These are phyloP conservation scores for Aspergillus sp. DNA, from an alignment of 2,329 filamentous ascomycete genomes.

Conservation along the genomic window DNA sequence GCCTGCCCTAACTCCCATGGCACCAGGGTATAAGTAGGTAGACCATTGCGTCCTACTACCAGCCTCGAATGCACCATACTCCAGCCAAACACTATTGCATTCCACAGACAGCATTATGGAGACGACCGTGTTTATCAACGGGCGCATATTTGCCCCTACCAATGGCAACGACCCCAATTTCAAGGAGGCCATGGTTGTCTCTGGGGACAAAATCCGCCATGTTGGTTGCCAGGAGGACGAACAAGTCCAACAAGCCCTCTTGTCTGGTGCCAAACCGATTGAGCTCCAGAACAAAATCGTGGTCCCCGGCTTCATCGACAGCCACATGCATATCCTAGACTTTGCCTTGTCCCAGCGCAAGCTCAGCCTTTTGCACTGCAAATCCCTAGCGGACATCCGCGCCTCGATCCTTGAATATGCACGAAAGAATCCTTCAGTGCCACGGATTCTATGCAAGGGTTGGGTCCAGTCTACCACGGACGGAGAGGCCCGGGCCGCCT, in stretches of 20 bases:
- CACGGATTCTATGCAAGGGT: constrained; percentile 46
- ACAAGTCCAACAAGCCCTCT: constrained; percentile 13
- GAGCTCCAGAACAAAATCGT: constrained; percentile 41
- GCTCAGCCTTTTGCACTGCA: constrained; percentile 43
- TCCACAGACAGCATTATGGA: background rate
- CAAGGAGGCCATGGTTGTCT: constrained; percentile 38
- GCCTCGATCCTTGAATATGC: constrained; percentile 43
- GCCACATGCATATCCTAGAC: constrained; percentile 51
- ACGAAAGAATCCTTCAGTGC: constrained; percentile 35
- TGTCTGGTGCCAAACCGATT: constrained; percentile 18
- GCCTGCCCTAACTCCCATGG: background rate
- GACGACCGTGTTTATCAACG: constrained; percentile 29
- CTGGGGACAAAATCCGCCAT: constrained; percentile 41
- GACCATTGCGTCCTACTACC: background rate
- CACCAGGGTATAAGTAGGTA: background rate
- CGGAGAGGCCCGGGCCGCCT: constrained; percentile 43
- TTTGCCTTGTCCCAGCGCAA: constrained; percentile 50
- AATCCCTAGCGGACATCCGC: constrained; percentile 45
- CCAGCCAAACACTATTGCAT: background rate
- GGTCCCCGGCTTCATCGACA: constrained; percentile 51
- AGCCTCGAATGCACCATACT: background rate
- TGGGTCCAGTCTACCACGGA: constrained; percentile 52
- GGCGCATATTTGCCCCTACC: constrained; percentile 30
- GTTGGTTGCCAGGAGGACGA: constrained; percentile 33
- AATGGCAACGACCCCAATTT: constrained; percentile 19